These are phyloP conservation scores for Tricholoma sp. DNA, from an alignment of 768 basidiomycete genomes.

Conservation along the genomic window DNA sequence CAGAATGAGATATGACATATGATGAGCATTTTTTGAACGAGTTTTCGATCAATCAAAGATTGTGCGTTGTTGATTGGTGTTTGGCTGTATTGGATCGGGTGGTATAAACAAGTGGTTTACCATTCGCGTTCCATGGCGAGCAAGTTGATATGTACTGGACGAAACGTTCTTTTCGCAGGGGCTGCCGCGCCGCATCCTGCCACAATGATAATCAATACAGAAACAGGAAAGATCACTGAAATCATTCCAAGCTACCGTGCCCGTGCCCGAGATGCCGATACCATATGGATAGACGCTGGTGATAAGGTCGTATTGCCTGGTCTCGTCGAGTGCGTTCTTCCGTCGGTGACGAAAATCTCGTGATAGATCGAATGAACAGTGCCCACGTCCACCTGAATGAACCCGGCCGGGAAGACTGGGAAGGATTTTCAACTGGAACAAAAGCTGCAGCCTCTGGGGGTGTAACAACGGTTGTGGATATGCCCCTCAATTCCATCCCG, in stretches of 20 bases:
- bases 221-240: constrained; percentile 55
- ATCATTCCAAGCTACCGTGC: constrained; percentile 34
- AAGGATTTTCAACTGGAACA: constrained; percentile 91
- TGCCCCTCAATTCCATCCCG: constrained; percentile 97
- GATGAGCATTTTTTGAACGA: too few species aligned
- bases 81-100: background rate
- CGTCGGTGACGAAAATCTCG: constrained; percentile 6
- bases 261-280: constrained; percentile 19
- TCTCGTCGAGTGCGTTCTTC: constrained; percentile 63
- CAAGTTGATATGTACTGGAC: constrained; percentile 35
- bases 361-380: constrained; percentile 32
- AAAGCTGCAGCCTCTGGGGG: constrained; percentile 88
- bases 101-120: too few species aligned
- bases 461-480: constrained; percentile 93
- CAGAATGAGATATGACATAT: too few species aligned
- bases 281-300: constrained; percentile 50
- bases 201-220: constrained; percentile 54
- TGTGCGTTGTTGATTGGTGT: too few species aligned
- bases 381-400: constrained; percentile 93
- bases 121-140: too few species aligned
- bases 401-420: constrained; percentile 91
- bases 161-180: constrained; percentile 55
- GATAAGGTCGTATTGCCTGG: constrained; percentile 66
- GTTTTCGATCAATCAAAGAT: too few species aligned
- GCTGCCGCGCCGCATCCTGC: constrained; percentile 48